These are phyloP conservation scores for Mortierella sp. DNA, from an alignment of 371 early-diverging fungal species.

Conservation along the genomic window DNA sequence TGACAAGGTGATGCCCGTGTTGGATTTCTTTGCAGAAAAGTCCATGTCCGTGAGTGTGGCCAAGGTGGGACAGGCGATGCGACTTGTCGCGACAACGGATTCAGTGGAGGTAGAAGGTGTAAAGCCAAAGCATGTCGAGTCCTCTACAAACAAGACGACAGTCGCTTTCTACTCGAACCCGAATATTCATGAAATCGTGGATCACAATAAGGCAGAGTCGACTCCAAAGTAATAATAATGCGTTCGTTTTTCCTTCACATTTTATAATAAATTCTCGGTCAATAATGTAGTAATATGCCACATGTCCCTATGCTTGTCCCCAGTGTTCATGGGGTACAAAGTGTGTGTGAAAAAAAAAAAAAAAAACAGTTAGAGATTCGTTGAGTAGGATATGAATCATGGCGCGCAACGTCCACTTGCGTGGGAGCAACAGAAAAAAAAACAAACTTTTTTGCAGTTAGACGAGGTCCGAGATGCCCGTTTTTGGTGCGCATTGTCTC, in stretches of 20 bases:
- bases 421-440: too few relatives aligned
- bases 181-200: constrained; percentile 40
- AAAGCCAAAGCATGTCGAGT: constrained; percentile 15
- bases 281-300: too few relatives aligned
- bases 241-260: constrained; percentile 1
- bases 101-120: constrained; percentile 28
- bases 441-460: too few relatives aligned
- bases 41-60: constrained; percentile 24
- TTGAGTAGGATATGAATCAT: too few relatives aligned
- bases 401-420: too few relatives aligned
- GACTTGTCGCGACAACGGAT: constrained; percentile 24
- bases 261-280: background rate
- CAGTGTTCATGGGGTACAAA: too few relatives aligned
- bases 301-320: too few relatives aligned
- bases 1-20: constrained; percentile 18
- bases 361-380: too few relatives aligned
- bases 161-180: constrained; percentile 30
- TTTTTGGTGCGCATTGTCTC: too few relatives aligned
- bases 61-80: constrained; percentile 34
- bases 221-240: too few relatives aligned
- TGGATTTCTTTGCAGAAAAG: constrained; percentile 31
- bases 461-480: too few relatives aligned
- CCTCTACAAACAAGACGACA: constrained; percentile 22
- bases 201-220: constrained; percentile 18
- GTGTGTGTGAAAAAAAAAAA: too few relatives aligned